Evolutionary conservation across 2,329 filamentous ascomycete genomes (phyloP), one percentile per base, ranked within the genome.

Genomic region (Harringtonia lauricola): DNA sequence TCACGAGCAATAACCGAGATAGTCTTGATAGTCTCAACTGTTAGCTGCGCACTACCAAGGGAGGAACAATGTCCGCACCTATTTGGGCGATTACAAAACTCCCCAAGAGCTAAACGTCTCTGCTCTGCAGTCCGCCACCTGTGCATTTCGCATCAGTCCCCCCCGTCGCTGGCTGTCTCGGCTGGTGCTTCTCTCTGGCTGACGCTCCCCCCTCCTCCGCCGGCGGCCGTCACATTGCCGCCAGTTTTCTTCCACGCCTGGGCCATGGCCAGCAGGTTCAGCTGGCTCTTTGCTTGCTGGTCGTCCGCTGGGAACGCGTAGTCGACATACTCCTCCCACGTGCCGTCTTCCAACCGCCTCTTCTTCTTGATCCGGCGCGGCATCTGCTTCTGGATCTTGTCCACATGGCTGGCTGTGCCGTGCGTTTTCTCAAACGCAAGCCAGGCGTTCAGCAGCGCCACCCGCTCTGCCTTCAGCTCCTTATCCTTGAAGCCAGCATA

Each of bases 231-330:
- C 5, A 49, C 49, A 3, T 22, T 45, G 7, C 51, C 51, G 14
- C 49, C 51, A 50, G 69, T 68, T 59, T 83, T 74, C 70, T 94
- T 95, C 87, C 90, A 96, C 53, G 80, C 79, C 61, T 88, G 81
- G 45, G 90, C 89, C 75, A 83, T 83, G 49, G 86, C 81, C 65
- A 95, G 67, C 60, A 96, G 70, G 59, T 84, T 86, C 41, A 85
- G 85, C 62, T 95, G 67, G 55, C 86, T 89, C 52, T 83, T 83
- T 44, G 83, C 83, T 59, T 86, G 83, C 65, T 86, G 79, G 61
- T 95, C 89, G 66, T 96, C 92, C 5, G 86, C 88, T 1, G 92
- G 92, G 77, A 98, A 98, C 29, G 98, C 78, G 56, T 94, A 96
- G 62, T 96, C 92, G 65, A 92, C 78, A 63, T 95, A 96, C 67